phyloP scores from a whole-genome alignment of 371 early-diverging fungal species.

The Circinella umbellata region DNA sequence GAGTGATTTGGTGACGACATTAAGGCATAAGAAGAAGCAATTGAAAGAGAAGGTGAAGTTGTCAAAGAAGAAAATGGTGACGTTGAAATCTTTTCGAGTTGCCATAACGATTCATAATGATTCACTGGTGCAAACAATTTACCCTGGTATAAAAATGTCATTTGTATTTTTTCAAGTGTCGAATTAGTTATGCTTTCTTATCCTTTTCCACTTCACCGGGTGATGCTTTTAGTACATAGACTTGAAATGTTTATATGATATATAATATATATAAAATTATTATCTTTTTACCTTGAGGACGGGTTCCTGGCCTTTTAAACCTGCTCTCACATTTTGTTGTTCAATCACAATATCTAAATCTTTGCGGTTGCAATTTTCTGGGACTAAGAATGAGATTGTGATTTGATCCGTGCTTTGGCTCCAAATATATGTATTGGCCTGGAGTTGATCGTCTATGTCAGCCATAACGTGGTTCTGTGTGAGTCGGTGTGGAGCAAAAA shows the following conservation, averaged over 20 bases:
- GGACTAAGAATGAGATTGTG: conserved; percentile 56
- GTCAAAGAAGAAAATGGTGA: conserved; percentile 56
- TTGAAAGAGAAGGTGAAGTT: conserved; percentile 56
- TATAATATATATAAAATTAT: background rate
- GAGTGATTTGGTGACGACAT: conserved; percentile 53
- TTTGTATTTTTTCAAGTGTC: background rate
- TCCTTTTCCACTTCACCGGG: background rate
- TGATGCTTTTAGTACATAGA: too few species aligned
- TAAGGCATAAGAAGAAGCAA: conserved; percentile 60
- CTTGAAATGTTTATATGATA: too few species aligned
- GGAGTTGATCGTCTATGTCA: conserved; percentile 49
- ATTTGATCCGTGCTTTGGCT: conserved; percentile 53
- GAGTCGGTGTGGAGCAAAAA: background rate
- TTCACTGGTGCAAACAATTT: conserved; percentile 52
- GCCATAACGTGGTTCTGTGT: conserved; percentile 18
- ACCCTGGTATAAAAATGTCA: conserved; percentile 32
- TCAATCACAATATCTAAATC: conserved; percentile 53
- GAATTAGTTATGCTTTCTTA: background rate
- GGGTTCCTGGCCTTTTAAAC: conserved; percentile 52
- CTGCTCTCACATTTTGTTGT: conserved; percentile 43
- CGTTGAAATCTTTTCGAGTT: conserved; percentile 47
- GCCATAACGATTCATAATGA: conserved; percentile 55
- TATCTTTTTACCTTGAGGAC: conserved; percentile 40
- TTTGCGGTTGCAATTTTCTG: conserved; percentile 42
- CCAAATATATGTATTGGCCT: conserved; percentile 55